Evolutionary conservation across 2,329 filamentous ascomycete species (phyloP), one percentile per base, ranked within the genome.

Genomic region (Pseudocercospora fijiensis): DNA sequence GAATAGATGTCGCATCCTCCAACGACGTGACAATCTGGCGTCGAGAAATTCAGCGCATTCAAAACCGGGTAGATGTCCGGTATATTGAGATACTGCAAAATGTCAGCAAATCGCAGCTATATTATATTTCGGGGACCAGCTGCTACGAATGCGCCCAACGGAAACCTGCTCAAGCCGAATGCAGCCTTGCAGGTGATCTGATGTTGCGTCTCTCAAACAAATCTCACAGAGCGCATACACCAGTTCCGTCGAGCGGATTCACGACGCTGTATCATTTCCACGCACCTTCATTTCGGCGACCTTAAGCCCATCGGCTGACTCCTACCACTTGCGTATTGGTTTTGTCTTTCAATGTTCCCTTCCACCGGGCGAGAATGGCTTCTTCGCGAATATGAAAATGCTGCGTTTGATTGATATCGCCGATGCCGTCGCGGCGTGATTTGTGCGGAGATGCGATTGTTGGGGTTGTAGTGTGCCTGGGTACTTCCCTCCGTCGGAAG

Each of bases 1-100:
- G 94, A 98, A 82, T 97, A 99, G 18, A 98, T 85, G 78, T 99
- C 95, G 83, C 94, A 98, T 69, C 91, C 91, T 72, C 95, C 95
- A 27, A 92, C 89, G 65, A 99, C 90, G 71, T 94, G 91, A 75
- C 92, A 93, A 76, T 98, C 94, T 58, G 90, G 87, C 0, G 94
- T 97, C 73, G 95, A 91, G 82, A 98, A 98, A 76, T 96, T 98
- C 75, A 99, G 87, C 67, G 94, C 91, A 80, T 90, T 90, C 65
- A 92, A 94, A 70, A 98, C 90, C 77, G 90, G 88, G 78, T 98
- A 93, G 76, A 98, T 93, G 70, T 96, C 90, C 88, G 89, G 67
- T 96, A 86, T 65, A 94, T 92, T 73, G 28, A 99, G 84, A 79
- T 96, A 99, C 94, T 99, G 77, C 52, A 27, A 57, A 20, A 30